Evolutionary conservation across 305 asterid species (phyloP), one percentile per base, ranked within the genome.

Genomic region (Fraxinus albicans): DNA sequence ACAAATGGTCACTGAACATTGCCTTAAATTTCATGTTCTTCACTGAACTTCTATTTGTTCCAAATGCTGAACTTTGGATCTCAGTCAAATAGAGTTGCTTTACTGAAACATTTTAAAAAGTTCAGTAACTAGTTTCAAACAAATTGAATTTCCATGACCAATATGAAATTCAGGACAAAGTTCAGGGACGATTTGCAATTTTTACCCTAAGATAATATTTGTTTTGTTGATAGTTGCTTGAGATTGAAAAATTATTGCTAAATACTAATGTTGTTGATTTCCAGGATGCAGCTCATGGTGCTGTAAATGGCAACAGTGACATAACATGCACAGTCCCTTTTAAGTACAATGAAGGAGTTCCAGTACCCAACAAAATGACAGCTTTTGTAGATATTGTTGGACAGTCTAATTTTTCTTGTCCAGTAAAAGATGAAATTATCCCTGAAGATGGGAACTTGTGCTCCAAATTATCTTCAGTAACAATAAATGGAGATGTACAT

Each of bases 331-430:
- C 82, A 60, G 82, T 84, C 81, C 79, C 88, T 82, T 84, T 65
- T 82, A 85, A 83, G 79, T 91, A 88, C 86, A 89, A 81, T 84
- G 94, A 89, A 77, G 93, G 85, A 42, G 78, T 83, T 83, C 85
- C 87, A 82, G 81, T 78, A 36, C 91, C 97, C 77, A 91, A 84
- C 81, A 92, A 89, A 88, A 80, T 81, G 89, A 89, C 96, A 31
- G 84, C 91, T 77, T 96, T 92, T 91, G 96, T 96, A 79, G 98
- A 96, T 91, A 85, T 93, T 81, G 97, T 94, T 82, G 98, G 97
- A 77, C 92, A 93, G 47, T 80, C 94, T 70, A 85, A 82, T 88
- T 86, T 80, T 84, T 86, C 89, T 87, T 86, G 86, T 85, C 83
- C 82, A 31, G 95, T 88, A 82, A 91, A 90, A 50, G 97, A 91